These are phyloP conservation scores for Gastroboletus turbinatus DNA, from an alignment of 1,284 basidiomycete genomes.

Conservation along the genomic window DNA sequence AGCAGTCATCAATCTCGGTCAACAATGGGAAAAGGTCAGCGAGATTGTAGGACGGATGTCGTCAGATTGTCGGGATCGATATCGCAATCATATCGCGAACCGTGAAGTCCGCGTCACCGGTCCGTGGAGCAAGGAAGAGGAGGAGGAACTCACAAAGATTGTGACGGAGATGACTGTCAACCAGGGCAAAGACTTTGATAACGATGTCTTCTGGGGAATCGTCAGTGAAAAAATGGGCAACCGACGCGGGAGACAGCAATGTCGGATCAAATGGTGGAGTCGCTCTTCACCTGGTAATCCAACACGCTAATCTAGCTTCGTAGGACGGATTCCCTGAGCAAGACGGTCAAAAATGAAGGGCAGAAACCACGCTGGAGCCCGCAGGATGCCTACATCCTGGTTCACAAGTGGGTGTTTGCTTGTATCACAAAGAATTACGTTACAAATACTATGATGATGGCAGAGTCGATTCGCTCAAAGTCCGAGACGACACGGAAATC, in stretches of 20 bases:
- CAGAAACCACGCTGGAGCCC: slow-evolving; percentile 69
- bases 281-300: slow-evolving; percentile 2
- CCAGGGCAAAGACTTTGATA: slow-evolving; percentile 67
- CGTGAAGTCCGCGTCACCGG: slow-evolving; percentile 55
- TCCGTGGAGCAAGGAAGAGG: slow-evolving; percentile 74
- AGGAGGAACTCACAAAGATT: slow-evolving; percentile 66
- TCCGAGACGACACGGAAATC: slow-evolving; percentile 79
- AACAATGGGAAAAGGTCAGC: slow-evolving; percentile 77
- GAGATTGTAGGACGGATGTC: slow-evolving; percentile 67
- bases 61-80: slow-evolving; percentile 81
- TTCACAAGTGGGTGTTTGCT: slow-evolving; percentile 66
- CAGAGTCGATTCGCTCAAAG: slow-evolving; percentile 71
- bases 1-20: slow-evolving; percentile 67
- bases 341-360: slow-evolving; percentile 68
- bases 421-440: background rate
- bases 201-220: slow-evolving; percentile 78
- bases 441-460: background rate
- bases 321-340: slow-evolving; percentile 75
- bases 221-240: slow-evolving; percentile 77
- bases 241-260: slow-evolving; percentile 73
- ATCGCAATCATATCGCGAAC: slow-evolving; percentile 72
- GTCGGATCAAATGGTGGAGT: slow-evolving; percentile 77
- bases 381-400: slow-evolving; percentile 73
- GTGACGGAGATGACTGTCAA: slow-evolving; percentile 70
- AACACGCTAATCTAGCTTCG: slow-evolving; percentile 1